A percentile compares a stretch with the other conserved stretches of the same genome.
phyloP scores from a whole-genome alignment of 2,329 filamentous ascomycete species.

The Atkinsonella texensis region DNA sequence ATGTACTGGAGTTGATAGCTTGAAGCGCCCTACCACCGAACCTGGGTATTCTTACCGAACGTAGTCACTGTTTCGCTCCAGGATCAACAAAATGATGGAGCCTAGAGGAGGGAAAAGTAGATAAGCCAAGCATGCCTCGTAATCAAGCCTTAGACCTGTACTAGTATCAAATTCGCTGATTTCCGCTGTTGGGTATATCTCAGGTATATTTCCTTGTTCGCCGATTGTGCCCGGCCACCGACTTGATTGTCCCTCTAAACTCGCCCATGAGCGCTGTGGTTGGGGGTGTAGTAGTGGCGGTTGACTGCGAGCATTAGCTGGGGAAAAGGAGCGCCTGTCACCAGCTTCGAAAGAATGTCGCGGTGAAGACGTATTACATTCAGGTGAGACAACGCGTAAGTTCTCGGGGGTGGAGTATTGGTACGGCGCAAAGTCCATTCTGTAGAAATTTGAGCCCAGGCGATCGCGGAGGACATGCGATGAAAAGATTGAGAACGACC shows the following conservation, averaged over 20 bases:
- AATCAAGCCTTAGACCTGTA: conserved; percentile 72
- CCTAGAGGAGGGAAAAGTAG: conserved; percentile 74
- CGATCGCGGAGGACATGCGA: no score
- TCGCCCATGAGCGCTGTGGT: conserved; percentile 42
- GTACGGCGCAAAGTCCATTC: conserved; percentile 93
- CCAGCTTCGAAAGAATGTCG: conserved; percentile 45
- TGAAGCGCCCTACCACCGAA: background rate
- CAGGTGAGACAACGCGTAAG: conserved; percentile 66
- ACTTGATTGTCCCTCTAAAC: conserved; percentile 25
- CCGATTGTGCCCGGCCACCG: conserved; percentile 12
- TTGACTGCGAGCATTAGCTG: conserved; percentile 31
- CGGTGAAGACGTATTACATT: conserved; percentile 25
- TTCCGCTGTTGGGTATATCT: conserved; percentile 31
- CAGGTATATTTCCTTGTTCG: conserved; percentile 18
- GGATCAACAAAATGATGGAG: conserved; percentile 67
- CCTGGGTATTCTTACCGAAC: conserved; percentile 51
- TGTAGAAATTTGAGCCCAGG: conserved; percentile 9
- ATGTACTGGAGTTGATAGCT: background rate
- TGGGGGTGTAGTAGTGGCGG: conserved; percentile 37
- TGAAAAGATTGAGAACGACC: no score
- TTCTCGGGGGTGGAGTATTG: conserved; percentile 85
- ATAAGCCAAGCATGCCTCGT: conserved; percentile 87
- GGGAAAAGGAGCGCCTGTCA: conserved; percentile 42
- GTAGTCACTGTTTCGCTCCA: conserved; percentile 94
- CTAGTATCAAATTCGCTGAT: conserved; percentile 85